phyloP scores from a whole-genome alignment of 345 rosid genomes.

The Trapa incisa region DNA sequence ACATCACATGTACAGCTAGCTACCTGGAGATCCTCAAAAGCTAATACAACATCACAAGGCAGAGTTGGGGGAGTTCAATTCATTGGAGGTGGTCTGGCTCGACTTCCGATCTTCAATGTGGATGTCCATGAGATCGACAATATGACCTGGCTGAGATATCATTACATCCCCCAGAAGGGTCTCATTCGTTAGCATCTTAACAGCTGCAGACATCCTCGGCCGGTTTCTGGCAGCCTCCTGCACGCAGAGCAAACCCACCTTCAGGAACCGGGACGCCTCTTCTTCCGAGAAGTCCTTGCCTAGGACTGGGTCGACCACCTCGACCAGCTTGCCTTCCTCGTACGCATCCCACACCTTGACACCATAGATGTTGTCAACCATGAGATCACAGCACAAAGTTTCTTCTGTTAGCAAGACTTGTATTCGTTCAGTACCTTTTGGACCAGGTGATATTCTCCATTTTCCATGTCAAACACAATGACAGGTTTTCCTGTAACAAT shows the following conservation, averaged over 20 bases:
- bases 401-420: neutral
- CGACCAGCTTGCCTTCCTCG: slow-evolving; percentile 12
- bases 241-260: slow-evolving; percentile 43
- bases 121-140: slow-evolving; percentile 37
- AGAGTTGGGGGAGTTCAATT: neutral
- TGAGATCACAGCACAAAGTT: neutral
- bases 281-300: slow-evolving; percentile 24
- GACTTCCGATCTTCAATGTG: slow-evolving; percentile 17
- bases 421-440: slow-evolving; percentile 26
- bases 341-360: slow-evolving; percentile 47
- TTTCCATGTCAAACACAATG: slow-evolving; percentile 27
- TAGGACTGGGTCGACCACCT: slow-evolving; percentile 32
- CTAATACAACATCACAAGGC: neutral
- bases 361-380: neutral
- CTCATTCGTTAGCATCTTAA: slow-evolving; percentile 26
- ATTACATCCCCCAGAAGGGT: slow-evolving; percentile 8
- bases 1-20: neutral
- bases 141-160: slow-evolving; percentile 34
- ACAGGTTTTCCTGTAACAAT: slow-evolving; percentile 35
- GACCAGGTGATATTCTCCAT: slow-evolving; percentile 41
- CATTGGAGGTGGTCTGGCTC: slow-evolving; percentile 11
- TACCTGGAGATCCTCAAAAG: neutral
- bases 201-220: slow-evolving; percentile 33
- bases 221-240: slow-evolving; percentile 39
- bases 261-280: slow-evolving; percentile 33